Percentiles rank a stretch among this genome's conserved stretches.
Conservation (phyloP, 306 rosid species). For the Cucumis sativus region Cucumber_9930_V3 NC_026656.2:24019501-24020000, state of each 20-base stretch:
- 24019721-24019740: not conserved
- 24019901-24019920: slow-evolving; percentile 25
- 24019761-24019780: not conserved
- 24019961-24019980: slow-evolving; percentile 11
- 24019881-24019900: slow-evolving; percentile 9
- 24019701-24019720: not conserved
- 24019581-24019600: slow-evolving; percentile 14
- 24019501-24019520: not conserved
- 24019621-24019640: not conserved
- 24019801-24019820: slow-evolving; percentile 9
- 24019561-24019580: slow-evolving; percentile 7
- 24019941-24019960: not conserved
- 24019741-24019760: not conserved
- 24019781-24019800: slow-evolving; percentile 12
- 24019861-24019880: not conserved
- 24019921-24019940: not conserved
- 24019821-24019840: not conserved
- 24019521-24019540: not conserved
- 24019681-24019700: not conserved
- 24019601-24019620: slow-evolving; percentile 16
- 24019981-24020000: slow-evolving; percentile 15
- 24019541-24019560: slow-evolving; percentile 13
- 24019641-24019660: not conserved
- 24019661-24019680: not conserved
- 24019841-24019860: not conserved